Percentiles rank a stretch among this genome's conserved stretches.
Conservation (phyloP, 1,284 basidiomycete species). For the Moesziomyces aphidis region DNA sequence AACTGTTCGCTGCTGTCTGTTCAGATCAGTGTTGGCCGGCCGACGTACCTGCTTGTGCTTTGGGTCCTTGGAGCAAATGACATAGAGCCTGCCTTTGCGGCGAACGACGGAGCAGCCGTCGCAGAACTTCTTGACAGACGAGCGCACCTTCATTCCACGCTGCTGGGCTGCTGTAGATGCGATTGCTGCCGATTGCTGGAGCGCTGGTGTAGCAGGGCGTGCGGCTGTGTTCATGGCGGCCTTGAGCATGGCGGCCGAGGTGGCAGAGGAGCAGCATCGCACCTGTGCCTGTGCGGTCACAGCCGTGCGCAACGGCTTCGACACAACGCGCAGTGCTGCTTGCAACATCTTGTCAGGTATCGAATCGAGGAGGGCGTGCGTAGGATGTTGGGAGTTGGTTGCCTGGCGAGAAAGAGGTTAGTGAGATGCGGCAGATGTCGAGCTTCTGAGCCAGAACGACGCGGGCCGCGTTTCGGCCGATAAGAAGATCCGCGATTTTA, state of each 20-base stretch:
- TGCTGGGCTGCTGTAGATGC: conserved; percentile 27
- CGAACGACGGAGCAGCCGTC: conserved; percentile 67
- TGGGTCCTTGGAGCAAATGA: conserved; percentile 92
- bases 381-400: conserved; percentile 16
- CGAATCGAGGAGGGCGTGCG: neutral
- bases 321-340: conserved; percentile 13
- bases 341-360: conserved; percentile 13
- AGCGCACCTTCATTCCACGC: conserved; percentile 94
- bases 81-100: conserved; percentile 90
- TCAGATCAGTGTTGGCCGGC: neutral
- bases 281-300: conserved; percentile 10
- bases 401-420: neutral
- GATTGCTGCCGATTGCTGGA: conserved; percentile 4
- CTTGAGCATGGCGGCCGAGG: conserved; percentile 17
- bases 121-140: conserved; percentile 81
- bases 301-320: conserved; percentile 19
- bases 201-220: neutral
- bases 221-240: neutral
- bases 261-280: conserved; percentile 31
- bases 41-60: conserved; percentile 94
- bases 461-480: conserved; percentile 16
- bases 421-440: neutral
- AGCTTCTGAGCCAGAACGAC: neutral
- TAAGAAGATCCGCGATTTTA: conserved; percentile 24
- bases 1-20: neutral